A percentile compares a stretch with the other conserved stretches of the same genome.
These are phyloP conservation scores for Fusarium anthophilum DNA, from an alignment of 2,329 filamentous ascomycete species.

Conservation along the genomic window DNA sequence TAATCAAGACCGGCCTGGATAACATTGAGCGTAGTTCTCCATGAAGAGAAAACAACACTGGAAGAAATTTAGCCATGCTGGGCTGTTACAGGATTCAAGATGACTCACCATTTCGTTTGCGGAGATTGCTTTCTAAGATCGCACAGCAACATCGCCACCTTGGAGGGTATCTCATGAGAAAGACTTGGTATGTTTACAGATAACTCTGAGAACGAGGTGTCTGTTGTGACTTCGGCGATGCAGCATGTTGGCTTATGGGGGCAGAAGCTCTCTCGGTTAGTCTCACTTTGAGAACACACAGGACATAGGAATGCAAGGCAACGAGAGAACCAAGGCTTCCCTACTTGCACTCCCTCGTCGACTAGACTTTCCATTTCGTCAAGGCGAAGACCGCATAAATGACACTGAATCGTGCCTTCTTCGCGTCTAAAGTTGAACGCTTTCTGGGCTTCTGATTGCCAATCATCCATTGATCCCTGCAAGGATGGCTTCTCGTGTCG, in stretches of 20 bases:
- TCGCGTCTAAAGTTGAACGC: background rate
- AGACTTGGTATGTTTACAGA: background rate
- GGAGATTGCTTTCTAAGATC: background rate
- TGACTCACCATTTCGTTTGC: background rate
- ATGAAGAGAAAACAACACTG: background rate
- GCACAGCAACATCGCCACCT: background rate
- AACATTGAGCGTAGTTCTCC: background rate
- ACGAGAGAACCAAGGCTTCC: background rate
- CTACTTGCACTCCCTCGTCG: background rate
- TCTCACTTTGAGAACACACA: background rate
- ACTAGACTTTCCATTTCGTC: background rate
- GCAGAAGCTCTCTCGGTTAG: background rate
- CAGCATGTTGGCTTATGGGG: background rate
- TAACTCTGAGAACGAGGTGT: background rate
- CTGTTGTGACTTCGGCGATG: background rate
- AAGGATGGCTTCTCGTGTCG: background rate
- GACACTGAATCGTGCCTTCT: background rate
- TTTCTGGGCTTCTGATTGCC: background rate
- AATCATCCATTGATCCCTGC: background rate
- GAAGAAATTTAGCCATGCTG: background rate
- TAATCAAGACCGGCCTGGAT: background rate
- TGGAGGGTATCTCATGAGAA: background rate
- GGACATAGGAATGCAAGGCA: background rate
- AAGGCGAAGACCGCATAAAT: background rate
- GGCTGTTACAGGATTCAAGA: background rate